A percentile compares a stretch with the other conserved stretches of the same genome.
phyloP scores from a whole-genome alignment of 2,329 filamentous ascomycete species.

The Talaromyces islandicus region DNA sequence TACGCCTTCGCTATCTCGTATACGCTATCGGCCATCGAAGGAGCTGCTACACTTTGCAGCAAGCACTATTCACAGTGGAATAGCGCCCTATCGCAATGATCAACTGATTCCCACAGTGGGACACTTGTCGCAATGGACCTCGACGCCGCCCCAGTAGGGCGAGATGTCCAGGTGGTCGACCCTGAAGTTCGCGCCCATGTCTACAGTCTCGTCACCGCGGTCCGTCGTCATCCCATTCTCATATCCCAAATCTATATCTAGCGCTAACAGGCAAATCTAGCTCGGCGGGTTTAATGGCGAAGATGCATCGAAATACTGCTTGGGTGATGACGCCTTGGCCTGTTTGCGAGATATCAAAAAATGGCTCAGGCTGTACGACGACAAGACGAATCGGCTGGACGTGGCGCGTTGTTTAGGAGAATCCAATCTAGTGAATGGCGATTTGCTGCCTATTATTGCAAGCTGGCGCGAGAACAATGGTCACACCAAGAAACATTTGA shows the following conservation, averaged over 20 bases:
- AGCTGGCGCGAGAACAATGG: conserved; percentile 67
- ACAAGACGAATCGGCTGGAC: conserved; percentile 88
- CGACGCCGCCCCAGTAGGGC: conserved; percentile 33
- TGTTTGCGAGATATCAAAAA: conserved; percentile 88
- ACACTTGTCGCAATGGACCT: conserved; percentile 32
- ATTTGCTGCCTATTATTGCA: conserved; percentile 83
- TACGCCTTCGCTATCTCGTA: neutral
- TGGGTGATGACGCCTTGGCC: conserved; percentile 88
- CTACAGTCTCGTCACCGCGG: conserved; percentile 87
- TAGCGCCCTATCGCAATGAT: conserved; percentile 3
- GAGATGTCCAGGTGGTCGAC: conserved; percentile 61
- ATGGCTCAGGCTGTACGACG: conserved; percentile 93
- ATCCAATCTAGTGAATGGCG: conserved; percentile 83
- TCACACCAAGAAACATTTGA: conserved; percentile 67
- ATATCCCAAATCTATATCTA: neutral
- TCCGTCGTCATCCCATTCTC: conserved; percentile 46
- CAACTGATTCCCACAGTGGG: conserved; percentile 13
- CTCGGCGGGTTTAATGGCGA: conserved; percentile 77
- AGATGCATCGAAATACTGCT: conserved; percentile 74
- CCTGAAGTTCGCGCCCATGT: conserved; percentile 90
- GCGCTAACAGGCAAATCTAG: conserved; percentile 43
- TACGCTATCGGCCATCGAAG: neutral
- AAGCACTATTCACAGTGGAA: neutral
- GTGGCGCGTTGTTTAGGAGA: conserved; percentile 89
- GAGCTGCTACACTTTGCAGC: neutral